Base-by-base conservation (phyloP, 2,329 filamentous ascomycete genomes). In the Sporothrix schenckii region DNA sequence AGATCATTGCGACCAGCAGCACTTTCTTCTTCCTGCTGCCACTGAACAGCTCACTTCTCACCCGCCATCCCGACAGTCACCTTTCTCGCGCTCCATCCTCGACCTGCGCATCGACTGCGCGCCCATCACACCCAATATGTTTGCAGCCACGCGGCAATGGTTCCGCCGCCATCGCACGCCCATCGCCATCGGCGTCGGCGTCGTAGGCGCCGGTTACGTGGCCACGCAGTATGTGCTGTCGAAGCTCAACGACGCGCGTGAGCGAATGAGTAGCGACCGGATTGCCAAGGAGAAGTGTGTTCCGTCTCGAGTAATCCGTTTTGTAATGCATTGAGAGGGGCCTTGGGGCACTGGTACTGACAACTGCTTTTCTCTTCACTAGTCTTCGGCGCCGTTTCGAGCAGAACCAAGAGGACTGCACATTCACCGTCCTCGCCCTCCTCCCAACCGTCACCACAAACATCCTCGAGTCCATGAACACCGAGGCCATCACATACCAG, bases 331-430 rank as follows among this genome's bases (percentile, higher is more conserved):
- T 27, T 63, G 58, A 39, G 11, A 1, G 5, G 50, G 9, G n/a
- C 27, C 21, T 21, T 19, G 30, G 47, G 39, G 4, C 47, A 14
- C n/a, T 19, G 24, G 10, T n/a, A n/a, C 56, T 44, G 27, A 54
- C 24, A 34, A 39, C 52, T 74, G 21, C 58, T 34, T 74, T 53
- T 70, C 71, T 68, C 75, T n/a, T 10, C 14, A 2, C 39, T 76
- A 98, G 94, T 80, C 87, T 99, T 72, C 93, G 94, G 67, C 91
- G 95, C 71, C 92, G 95, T 77, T 99, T 99, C 82, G 93, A 98
- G 80, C 95, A 99, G 81, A 99, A 99, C 80, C 95, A 99, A 79
- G 94, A 97, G 79, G 95, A 99, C 81, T 99, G 95, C 82, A 97
- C 94, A 63, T 97, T 96, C 79, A 99, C 95, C 50, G 93, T 98